A percentile compares a stretch with the other conserved stretches of the same genome.
Conservation (phyloP, 257 asterid species). For the Phtheirospermum japonicum region DNA sequence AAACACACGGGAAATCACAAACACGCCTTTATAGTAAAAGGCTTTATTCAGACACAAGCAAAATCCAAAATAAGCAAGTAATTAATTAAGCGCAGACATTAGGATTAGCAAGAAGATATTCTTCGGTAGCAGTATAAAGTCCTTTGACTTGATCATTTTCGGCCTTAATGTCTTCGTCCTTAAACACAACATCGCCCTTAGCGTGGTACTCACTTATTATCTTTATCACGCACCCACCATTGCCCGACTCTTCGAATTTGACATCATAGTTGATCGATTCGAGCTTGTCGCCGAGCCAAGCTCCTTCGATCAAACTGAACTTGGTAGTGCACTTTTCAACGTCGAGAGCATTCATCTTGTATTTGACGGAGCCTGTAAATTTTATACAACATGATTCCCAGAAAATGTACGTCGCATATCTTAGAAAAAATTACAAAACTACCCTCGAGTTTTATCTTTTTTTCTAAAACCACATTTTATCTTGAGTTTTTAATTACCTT, state of each 20-base stretch:
- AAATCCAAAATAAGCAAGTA: not conserved
- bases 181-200: conserved; percentile 5
- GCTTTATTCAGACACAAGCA: conserved; percentile 12
- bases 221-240: conserved; percentile 19
- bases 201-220: not conserved
- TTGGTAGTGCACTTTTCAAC: not conserved
- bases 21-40: not conserved
- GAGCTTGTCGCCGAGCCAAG: conserved; percentile 24
- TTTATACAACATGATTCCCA: no score
- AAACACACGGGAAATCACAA: no score
- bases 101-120: conserved; percentile 21
- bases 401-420: no score
- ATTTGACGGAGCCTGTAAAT: not conserved
- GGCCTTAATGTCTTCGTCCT: conserved; percentile 19
- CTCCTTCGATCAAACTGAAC: conserved; percentile 23
- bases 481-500: no score
- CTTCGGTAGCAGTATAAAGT: not conserved
- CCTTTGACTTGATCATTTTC: not conserved
- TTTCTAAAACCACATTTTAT: no score
- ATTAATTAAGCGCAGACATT: conserved; percentile 3
- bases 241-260: not conserved
- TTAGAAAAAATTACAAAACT: no score
- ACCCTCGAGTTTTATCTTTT: no score
- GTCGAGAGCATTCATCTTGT: conserved; percentile 19
- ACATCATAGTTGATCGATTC: conserved; percentile 11